A percentile compares a stretch with the other conserved stretches of the same genome.
These are phyloP conservation scores for Cordyceps pruinosa DNA, from an alignment of 2,329 filamentous ascomycete species.

Conservation along the genomic window DNA sequence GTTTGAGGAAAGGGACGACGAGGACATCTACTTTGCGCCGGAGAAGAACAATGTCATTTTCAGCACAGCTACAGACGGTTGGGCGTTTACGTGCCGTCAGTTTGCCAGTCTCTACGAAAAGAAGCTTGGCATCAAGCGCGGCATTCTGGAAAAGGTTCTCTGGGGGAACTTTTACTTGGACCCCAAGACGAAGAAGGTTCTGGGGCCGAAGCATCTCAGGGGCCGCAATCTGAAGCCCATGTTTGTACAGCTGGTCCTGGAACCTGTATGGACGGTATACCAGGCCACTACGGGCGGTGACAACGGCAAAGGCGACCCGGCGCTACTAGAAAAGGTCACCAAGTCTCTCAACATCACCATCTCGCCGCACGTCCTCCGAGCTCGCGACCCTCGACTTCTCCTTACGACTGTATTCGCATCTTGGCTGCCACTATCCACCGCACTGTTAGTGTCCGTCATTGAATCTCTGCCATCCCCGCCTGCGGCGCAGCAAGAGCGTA, in stretches of 20 bases:
- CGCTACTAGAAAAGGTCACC: constrained; percentile 84
- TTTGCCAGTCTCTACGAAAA: constrained; percentile 93
- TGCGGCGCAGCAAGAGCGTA: constrained; percentile 68
- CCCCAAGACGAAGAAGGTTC: constrained; percentile 90
- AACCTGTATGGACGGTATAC: constrained; percentile 95
- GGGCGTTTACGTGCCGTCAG: constrained; percentile 94
- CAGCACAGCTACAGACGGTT: constrained; percentile 95
- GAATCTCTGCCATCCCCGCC: constrained; percentile 85
- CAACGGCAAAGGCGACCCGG: constrained; percentile 74
- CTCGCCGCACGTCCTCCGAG: constrained; percentile 74
- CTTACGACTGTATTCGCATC: constrained; percentile 79
- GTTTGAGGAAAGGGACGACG: constrained; percentile 89
- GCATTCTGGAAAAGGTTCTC: constrained; percentile 81
- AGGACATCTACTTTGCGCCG: constrained; percentile 95
- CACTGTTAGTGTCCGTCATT: constrained; percentile 85
- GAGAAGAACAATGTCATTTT: constrained; percentile 99
- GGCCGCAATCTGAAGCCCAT: constrained; percentile 88
- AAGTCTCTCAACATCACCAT: constrained; percentile 83
- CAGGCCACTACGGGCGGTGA: constrained; percentile 79
- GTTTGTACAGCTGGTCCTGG: constrained; percentile 93
- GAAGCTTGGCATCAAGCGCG: constrained; percentile 90
- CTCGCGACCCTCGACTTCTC: constrained; percentile 74
- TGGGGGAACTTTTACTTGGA: constrained; percentile 98
- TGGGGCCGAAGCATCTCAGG: constrained; percentile 87
- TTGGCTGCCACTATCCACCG: constrained; percentile 91